phyloP scores from a whole-genome alignment of 1,284 basidiomycete species.

The Tetrapyrgos nigripes region DNA sequence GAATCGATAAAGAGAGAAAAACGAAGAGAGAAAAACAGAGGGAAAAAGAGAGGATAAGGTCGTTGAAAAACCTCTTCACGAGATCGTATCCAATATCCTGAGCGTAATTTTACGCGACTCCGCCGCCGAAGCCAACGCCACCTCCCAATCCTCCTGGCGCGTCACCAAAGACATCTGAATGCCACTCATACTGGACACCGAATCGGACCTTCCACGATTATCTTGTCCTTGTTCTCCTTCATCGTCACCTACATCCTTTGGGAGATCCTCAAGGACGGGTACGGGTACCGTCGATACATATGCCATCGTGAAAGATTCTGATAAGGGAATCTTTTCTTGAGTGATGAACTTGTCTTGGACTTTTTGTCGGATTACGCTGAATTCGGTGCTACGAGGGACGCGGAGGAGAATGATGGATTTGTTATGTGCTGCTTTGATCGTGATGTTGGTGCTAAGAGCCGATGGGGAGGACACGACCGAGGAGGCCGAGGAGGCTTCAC shows the following conservation, averaged over 20 bases:
- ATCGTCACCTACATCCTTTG: neutral
- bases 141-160: constrained; percentile 19
- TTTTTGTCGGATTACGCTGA: constrained; percentile 57
- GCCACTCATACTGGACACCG: constrained; percentile 3
- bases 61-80: neutral
- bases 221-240: too few relatives aligned
- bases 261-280: constrained; percentile 50
- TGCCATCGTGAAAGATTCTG: constrained; percentile 58
- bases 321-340: constrained; percentile 61
- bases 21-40: constrained; percentile 3
- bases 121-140: constrained; percentile 4
- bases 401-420: constrained; percentile 69
- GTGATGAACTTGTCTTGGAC: constrained; percentile 68
- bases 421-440: constrained; percentile 70
- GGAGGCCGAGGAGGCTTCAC: constrained; percentile 2
- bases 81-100: constrained; percentile 18
- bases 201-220: constrained; percentile 16
- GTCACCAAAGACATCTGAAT: constrained; percentile 18
- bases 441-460: constrained; percentile 40
- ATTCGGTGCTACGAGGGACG: constrained; percentile 47
- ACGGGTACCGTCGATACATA: constrained; percentile 56
- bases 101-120: constrained; percentile 16
- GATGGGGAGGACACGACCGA: constrained; percentile 18
- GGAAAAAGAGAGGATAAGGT: neutral
- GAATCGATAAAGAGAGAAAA: too few relatives aligned